Base-by-base conservation (phyloP, 495 filamentous ascomycete genomes). In the Trypethelium eluteriae region DNA sequence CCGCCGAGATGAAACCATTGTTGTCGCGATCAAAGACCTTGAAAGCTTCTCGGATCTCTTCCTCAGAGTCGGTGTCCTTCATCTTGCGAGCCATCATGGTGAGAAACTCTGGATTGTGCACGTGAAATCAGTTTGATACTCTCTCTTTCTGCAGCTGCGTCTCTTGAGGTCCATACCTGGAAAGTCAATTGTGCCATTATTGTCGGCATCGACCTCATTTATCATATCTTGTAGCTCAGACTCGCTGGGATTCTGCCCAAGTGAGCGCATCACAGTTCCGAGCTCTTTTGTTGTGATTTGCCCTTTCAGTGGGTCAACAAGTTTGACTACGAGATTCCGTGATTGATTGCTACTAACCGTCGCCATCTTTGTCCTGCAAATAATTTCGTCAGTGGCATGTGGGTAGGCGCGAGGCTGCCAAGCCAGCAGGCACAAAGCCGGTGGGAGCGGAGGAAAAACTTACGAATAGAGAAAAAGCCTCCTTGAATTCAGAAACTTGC, bases 61-160 rank as follows among this genome's bases (percentile, higher is more conserved):
- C 95, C 82, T 98, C 95, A 62, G 93, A 97, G 74, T 98, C 94
- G 71, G 95, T 98, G 75, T 98, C 95, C 85, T 98, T 98, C 95
- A 98, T 98, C 83, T 98, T 98, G 74, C 95, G 88, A 64, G 95
- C 94, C 94, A 98, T 98, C 95, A 98, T 98, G 67, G 94, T 98
- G 66, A 98, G 84, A 82, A 98, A 98, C 72, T 98, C 94, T 96
- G 73, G 65, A 44, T 25, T 25, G 41, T 14, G 44, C 67, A 44
- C 14, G 41, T 44, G 9, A 69, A 57, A 65, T 66, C 56, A 59
- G 46, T 56, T 2, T 32, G 44, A 57, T 11, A 41, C 34, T 49
- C 62, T 35, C 34, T 34, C 2, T 9, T 18, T 34, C 16, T 36
- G 7, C 0, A 10, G 35, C 38, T 32, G 63, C 70, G 35, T 65